Percentiles rank a stretch among this genome's conserved stretches.
Evolutionary conservation across 805 yeast species (phyloP).

Genomic region (Saturnispora halmiae): DNA sequence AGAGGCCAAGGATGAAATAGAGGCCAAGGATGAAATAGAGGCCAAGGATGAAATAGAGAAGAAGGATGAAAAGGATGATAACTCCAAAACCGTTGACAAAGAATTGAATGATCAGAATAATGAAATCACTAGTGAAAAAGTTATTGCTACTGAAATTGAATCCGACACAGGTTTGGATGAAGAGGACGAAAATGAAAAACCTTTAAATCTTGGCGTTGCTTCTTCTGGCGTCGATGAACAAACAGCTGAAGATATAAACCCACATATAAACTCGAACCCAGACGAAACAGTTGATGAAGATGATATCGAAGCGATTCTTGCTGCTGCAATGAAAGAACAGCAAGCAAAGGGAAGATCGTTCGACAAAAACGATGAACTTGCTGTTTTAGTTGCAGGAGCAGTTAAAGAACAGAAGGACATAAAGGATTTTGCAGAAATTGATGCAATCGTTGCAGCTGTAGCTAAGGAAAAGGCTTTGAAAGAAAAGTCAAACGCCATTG

Average conservation of each 20-base stretch:
- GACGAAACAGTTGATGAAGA: neutral
- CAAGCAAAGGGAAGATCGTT: slow-evolving; percentile 2
- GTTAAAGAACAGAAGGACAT: slow-evolving; percentile 9
- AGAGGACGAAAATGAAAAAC: slow-evolving; percentile 1
- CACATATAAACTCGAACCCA: slow-evolving; percentile 3
- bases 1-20: neutral
- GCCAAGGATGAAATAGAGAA: neutral
- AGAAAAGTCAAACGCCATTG: neutral
- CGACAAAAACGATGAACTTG: slow-evolving; percentile 7
- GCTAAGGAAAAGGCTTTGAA: slow-evolving; percentile 18
- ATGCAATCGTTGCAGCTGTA: slow-evolving; percentile 24
- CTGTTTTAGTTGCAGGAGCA: slow-evolving; percentile 4
- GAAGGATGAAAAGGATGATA: neutral
- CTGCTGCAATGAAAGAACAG: slow-evolving; percentile 7
- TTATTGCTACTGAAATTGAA: too few species aligned
- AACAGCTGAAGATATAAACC: slow-evolving; percentile 3
- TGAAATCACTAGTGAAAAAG: neutral
- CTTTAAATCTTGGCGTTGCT: slow-evolving; percentile 1
- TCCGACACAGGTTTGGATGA: too few species aligned
- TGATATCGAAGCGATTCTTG: slow-evolving; percentile 8
- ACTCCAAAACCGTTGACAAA: neutral
- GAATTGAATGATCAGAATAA: neutral
- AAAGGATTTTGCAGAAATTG: slow-evolving; percentile 19
- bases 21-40: neutral
- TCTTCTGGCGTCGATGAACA: slow-evolving; percentile 1